These are phyloP conservation scores for Cryptosporidium ubiquitum DNA, from an alignment of 169 alveolate species.

Conservation along the genomic window DNA sequence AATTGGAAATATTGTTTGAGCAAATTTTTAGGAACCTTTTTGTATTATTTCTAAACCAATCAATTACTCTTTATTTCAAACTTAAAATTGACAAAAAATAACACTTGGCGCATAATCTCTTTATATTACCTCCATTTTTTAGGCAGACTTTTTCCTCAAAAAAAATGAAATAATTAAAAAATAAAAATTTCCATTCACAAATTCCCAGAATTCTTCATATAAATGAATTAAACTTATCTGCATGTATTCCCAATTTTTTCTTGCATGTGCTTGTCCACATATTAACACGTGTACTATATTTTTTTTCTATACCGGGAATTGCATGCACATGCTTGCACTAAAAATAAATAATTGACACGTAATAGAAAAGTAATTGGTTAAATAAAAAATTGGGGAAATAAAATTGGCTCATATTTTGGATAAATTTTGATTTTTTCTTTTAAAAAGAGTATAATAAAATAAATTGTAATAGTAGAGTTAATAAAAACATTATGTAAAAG, in stretches of 20 bases:
- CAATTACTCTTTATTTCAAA: neutral
- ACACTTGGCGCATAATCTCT: constrained; percentile 8
- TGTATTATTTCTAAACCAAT: neutral
- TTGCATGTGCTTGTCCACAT: constrained; percentile 9
- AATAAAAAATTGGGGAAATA: neutral
- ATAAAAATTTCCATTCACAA: neutral
- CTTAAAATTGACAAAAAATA: neutral
- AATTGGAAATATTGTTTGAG: neutral
- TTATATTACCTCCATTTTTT: neutral
- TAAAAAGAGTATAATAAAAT: no score
- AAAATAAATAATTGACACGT: neutral
- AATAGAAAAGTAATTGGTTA: neutral
- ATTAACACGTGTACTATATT: neutral
- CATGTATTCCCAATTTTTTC: neutral
- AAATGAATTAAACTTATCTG: neutral
- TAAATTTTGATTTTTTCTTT: no score
- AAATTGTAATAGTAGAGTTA: no score
- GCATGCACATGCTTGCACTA: neutral
- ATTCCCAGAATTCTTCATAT: neutral
- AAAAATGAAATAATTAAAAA: neutral
- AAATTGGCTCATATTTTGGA: no score
- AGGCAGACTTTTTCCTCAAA: neutral
- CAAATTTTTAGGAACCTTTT: neutral
- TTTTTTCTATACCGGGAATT: constrained; percentile 1
- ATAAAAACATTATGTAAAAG: neutral